Percentiles rank a stretch among this genome's conserved stretches.
Conservation (phyloP, 2,329 filamentous ascomycete species). For the Zymoseptoria crescenta region DNA sequence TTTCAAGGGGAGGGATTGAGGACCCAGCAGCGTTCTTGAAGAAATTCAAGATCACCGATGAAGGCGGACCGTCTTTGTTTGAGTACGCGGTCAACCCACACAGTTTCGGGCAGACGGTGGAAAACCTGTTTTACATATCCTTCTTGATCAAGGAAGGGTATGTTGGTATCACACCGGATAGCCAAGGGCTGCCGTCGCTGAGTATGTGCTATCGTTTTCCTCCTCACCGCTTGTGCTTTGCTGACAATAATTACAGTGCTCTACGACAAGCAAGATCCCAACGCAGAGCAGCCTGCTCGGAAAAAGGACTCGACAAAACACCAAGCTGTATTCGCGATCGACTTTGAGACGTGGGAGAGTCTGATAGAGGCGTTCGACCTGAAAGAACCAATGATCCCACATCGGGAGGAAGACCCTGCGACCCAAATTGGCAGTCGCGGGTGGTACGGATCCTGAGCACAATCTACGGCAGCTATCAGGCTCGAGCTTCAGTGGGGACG, state of each 20-base stretch:
- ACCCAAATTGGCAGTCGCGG: conserved; percentile 49
- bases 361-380: conserved; percentile 71
- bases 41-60: conserved; percentile 56
- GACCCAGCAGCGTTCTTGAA: conserved; percentile 47
- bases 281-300: conserved; percentile 45
- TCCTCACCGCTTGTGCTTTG: background rate
- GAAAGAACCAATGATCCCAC: conserved; percentile 72
- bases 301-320: conserved; percentile 47
- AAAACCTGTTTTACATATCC: conserved; percentile 94
- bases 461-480: background rate
- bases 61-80: conserved; percentile 69
- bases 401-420: conserved; percentile 55
- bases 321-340: conserved; percentile 81
- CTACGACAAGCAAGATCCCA: background rate
- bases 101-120: conserved; percentile 89
- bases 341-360: conserved; percentile 74
- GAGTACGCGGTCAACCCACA: conserved; percentile 82
- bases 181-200: conserved; percentile 66
- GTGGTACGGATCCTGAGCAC: conserved; percentile 49
- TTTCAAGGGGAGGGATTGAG: conserved; percentile 16
- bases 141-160: conserved; percentile 86
- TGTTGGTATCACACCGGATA: conserved; percentile 65
- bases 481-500: background rate
- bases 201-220: conserved; percentile 49
- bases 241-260: background rate